These are phyloP conservation scores for Pseudocercospora crystallina DNA, from an alignment of 2,329 filamentous ascomycete species.

Conservation along the genomic window DNA sequence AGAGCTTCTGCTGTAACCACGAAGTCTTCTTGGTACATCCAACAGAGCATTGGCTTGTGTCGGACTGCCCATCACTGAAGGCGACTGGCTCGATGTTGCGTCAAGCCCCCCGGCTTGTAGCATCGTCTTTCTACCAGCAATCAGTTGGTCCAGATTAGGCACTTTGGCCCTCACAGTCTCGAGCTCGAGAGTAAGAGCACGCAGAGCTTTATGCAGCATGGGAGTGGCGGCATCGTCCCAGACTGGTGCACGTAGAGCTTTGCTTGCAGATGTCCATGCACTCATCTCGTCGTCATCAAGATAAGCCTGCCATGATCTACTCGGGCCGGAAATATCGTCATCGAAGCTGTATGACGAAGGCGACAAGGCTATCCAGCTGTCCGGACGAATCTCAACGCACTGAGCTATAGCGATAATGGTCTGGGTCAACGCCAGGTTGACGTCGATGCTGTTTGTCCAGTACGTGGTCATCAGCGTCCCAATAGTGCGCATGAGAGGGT, in stretches of 20 bases:
- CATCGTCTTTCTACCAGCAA: conserved; percentile 50
- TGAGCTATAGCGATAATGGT: conserved; percentile 77
- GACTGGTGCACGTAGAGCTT: conserved; percentile 37
- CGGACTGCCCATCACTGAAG: conserved; percentile 24
- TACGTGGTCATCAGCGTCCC: conserved; percentile 70
- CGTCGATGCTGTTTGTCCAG: conserved; percentile 86
- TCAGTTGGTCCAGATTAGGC: conserved; percentile 48
- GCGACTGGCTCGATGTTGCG: conserved; percentile 23
- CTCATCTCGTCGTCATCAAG: conserved; percentile 38
- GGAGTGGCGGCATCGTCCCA: conserved; percentile 40
- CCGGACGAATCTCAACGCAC: conserved; percentile 80
- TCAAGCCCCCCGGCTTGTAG: conserved; percentile 49
- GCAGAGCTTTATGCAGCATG: conserved; percentile 43
- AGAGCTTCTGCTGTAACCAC: conserved; percentile 22
- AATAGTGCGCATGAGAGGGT: conserved; percentile 54
- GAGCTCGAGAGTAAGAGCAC: conserved; percentile 44
- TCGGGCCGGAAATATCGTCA: conserved; percentile 41
- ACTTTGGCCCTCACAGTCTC: conserved; percentile 44
- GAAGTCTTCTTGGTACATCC: conserved; percentile 13
- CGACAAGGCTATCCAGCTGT: conserved; percentile 77
- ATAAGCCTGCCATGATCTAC: conserved; percentile 27
- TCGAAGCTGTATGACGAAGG: conserved; percentile 21
- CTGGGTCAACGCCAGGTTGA: conserved; percentile 84
- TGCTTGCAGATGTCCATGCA: conserved; percentile 25
- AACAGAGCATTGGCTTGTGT: conserved; percentile 9